Percentiles rank a stretch among this genome's conserved stretches.
phyloP scores from a whole-genome alignment of 805 yeast species.

The Vanderwaltozyma tropicalis region DNA sequence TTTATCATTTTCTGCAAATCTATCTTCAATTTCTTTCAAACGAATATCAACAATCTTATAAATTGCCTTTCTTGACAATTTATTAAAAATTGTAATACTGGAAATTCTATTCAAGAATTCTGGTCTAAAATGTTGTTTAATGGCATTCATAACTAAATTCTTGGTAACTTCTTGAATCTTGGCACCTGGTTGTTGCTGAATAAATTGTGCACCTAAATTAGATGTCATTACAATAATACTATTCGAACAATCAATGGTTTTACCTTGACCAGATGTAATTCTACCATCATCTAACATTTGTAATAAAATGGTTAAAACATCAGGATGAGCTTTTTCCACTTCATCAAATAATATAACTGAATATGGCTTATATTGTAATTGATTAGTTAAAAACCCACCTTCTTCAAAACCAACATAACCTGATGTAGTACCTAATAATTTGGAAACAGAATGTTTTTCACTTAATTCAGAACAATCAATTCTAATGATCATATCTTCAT shows the following conservation, averaged over 20 bases:
- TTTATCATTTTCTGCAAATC: slow-evolving; percentile 81
- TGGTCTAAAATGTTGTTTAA: slow-evolving; percentile 86
- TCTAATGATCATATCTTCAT: slow-evolving; percentile 93
- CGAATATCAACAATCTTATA: slow-evolving; percentile 84
- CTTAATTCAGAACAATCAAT: slow-evolving; percentile 94
- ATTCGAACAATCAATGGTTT: slow-evolving; percentile 85
- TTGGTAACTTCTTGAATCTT: slow-evolving; percentile 60
- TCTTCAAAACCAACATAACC: slow-evolving; percentile 96
- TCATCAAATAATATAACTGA: slow-evolving; percentile 95
- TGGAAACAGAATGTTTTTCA: slow-evolving; percentile 93
- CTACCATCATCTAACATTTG: slow-evolving; percentile 96
- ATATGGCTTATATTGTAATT: slow-evolving; percentile 82
- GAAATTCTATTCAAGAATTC: slow-evolving; percentile 95
- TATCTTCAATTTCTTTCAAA: slow-evolving; percentile 68
- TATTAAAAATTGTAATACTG: slow-evolving; percentile 85
- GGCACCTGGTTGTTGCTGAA: slow-evolving; percentile 54
- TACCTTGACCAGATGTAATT: slow-evolving; percentile 89
- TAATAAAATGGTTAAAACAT: slow-evolving; percentile 80
- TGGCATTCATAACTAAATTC: slow-evolving; percentile 72
- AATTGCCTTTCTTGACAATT: slow-evolving; percentile 83
- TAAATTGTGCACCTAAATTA: slow-evolving; percentile 88
- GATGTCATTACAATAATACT: slow-evolving; percentile 93
- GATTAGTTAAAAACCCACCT: slow-evolving; percentile 94
- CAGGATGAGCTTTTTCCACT: slow-evolving; percentile 98
- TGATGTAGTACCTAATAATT: slow-evolving; percentile 93